These are phyloP conservation scores for Ceriops tagal DNA, from an alignment of 345 rosid genomes.

Conservation along the genomic window DNA sequence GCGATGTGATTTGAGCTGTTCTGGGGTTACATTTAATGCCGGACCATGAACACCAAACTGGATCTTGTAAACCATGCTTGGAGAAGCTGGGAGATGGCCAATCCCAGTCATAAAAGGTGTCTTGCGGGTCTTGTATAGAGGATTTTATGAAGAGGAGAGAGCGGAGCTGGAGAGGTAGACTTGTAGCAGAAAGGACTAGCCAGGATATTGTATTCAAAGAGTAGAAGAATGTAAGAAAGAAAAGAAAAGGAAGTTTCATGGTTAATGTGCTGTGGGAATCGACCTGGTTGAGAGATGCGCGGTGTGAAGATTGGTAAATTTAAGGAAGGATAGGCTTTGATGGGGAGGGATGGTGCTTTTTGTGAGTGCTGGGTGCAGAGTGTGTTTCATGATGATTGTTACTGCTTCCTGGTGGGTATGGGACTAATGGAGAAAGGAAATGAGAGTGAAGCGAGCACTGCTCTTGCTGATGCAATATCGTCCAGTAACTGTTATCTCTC, in stretches of 20 bases:
- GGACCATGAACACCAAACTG: conserved; percentile 87
- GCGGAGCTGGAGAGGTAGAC: conserved; percentile 50
- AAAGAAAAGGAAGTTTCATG: conserved; percentile 48
- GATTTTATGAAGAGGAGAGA: conserved; percentile 73
- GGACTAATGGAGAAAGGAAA: neutral
- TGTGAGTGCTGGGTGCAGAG: conserved; percentile 49
- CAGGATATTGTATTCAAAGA: conserved; percentile 35
- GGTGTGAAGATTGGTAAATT: conserved; percentile 41
- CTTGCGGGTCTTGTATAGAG: conserved; percentile 51
- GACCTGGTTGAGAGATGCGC: conserved; percentile 24
- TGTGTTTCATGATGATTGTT: conserved; percentile 53
- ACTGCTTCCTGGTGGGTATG: conserved; percentile 24
- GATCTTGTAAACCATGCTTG: conserved; percentile 26
- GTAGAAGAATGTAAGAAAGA: conserved; percentile 34
- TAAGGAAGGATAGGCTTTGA: conserved; percentile 44
- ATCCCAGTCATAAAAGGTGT: conserved; percentile 78
- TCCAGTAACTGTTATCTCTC: too few species aligned
- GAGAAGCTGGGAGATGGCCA: conserved; percentile 32
- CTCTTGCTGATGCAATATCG: neutral
- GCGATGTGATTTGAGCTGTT: conserved; percentile 51
- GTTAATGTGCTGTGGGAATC: conserved; percentile 37
- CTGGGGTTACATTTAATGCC: conserved; percentile 60
- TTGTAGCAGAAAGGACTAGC: conserved; percentile 21
- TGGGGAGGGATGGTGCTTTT: conserved; percentile 41
- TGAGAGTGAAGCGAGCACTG: neutral